phyloP scores from a whole-genome alignment of 2,329 filamentous ascomycete species.

The Penicillium sp. region DNA sequence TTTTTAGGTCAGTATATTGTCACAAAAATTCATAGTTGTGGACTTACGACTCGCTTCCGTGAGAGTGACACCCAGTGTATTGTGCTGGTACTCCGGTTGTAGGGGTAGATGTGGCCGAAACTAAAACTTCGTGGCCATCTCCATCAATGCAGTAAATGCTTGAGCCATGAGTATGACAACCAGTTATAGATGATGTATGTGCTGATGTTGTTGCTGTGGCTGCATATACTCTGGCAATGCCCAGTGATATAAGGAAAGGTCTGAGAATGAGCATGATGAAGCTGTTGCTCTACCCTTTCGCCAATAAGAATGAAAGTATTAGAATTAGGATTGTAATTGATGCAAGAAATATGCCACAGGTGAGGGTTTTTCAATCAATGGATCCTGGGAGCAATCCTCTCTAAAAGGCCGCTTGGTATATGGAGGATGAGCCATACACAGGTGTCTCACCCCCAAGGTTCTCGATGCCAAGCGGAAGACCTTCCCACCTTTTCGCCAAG shows the following conservation, averaged over 20 bases:
- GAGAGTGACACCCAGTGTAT: conserved; percentile 66
- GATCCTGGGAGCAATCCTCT: background rate
- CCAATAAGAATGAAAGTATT: background rate
- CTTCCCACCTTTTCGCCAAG: conserved; percentile 13
- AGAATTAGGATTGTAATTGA: background rate
- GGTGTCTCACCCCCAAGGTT: conserved; percentile 23
- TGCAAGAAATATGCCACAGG: background rate
- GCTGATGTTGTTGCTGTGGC: conserved; percentile 32
- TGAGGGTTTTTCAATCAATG: background rate
- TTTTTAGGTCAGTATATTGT: conserved; percentile 1
- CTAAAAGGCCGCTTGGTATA: background rate
- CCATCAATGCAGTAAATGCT: conserved; percentile 38
- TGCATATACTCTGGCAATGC: conserved; percentile 18
- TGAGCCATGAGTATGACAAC: conserved; percentile 52
- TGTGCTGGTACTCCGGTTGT: conserved; percentile 58
- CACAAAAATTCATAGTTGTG: background rate
- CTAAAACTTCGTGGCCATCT: conserved; percentile 39
- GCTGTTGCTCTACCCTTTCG: background rate
- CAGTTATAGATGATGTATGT: conserved; percentile 51
- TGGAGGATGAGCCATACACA: background rate
- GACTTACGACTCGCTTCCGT: conserved; percentile 57
- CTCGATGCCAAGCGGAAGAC: conserved; percentile 22
- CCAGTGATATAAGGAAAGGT: conserved; percentile 14
- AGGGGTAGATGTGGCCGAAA: conserved; percentile 50
- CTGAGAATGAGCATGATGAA: conserved; percentile 11